Conservation (phyloP, 1,139 yeast genomes). For the Blastobotrys elegans region DNA sequence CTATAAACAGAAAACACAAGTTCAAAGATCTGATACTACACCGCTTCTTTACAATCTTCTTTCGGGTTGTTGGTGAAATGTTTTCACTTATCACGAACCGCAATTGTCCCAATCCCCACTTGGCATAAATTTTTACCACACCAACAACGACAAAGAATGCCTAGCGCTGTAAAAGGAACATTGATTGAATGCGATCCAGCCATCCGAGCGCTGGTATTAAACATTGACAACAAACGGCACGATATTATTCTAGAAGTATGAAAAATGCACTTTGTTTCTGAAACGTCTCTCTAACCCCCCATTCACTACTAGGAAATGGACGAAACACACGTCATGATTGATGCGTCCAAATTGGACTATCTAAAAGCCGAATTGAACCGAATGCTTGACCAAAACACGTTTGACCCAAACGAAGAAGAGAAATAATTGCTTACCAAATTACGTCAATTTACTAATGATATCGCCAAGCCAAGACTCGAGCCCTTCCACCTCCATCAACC, state of each 20-base stretch:
- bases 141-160: conserved; percentile 18
- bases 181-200: conserved; percentile 71
- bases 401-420: conserved; percentile 74
- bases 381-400: conserved; percentile 73
- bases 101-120: too few species aligned
- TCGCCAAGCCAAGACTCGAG: conserved; percentile 47
- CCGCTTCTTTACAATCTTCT: too few species aligned
- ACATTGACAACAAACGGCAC: conserved; percentile 65
- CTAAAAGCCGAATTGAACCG: conserved; percentile 74
- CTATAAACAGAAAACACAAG: too few species aligned
- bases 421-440: conserved; percentile 1
- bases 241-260: conserved; percentile 60
- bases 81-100: too few species aligned
- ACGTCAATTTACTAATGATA: conserved; percentile 35
- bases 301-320: conserved; percentile 66
- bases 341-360: conserved; percentile 65
- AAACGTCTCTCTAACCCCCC: too few species aligned
- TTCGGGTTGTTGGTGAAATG: too few species aligned
- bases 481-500: conserved; percentile 55
- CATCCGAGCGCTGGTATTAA: conserved; percentile 75
- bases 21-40: too few species aligned
- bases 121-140: neutral
- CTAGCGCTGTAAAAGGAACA: conserved; percentile 31
- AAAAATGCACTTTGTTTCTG: conserved; percentile 14
- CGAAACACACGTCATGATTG: conserved; percentile 81